These are phyloP conservation scores for Diaporthe velutina DNA, from an alignment of 2,329 filamentous ascomycete genomes.

Conservation along the genomic window DNA sequence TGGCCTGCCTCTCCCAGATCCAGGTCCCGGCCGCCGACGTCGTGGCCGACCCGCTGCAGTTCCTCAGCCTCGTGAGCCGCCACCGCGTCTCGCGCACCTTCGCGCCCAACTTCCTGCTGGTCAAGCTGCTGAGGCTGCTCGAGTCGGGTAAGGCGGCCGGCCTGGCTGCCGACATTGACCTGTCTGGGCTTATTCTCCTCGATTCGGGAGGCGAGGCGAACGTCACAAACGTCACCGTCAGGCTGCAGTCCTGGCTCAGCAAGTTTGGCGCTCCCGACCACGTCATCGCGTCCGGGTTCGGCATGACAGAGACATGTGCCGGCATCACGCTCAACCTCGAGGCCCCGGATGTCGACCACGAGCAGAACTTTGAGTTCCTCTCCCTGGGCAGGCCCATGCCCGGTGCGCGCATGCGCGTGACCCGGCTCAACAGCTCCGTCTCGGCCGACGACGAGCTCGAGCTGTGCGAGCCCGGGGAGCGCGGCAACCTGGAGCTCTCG, in stretches of 20 bases:
- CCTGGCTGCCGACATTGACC: constrained; percentile 36
- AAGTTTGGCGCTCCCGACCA: constrained; percentile 48
- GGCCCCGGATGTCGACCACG: constrained; percentile 56
- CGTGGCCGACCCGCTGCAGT: constrained; percentile 52
- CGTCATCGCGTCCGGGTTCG: constrained; percentile 57
- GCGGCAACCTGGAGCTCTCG: constrained; percentile 71
- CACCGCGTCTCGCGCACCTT: constrained; percentile 60
- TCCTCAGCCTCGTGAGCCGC: constrained; percentile 53
- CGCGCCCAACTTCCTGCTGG: constrained; percentile 55
- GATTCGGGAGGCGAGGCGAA: constrained; percentile 62
- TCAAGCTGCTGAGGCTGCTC: constrained; percentile 43
- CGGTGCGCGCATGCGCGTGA: constrained; percentile 56
- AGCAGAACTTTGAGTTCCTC: constrained; percentile 47
- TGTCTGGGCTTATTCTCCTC: constrained; percentile 50
- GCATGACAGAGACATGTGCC: constrained; percentile 67
- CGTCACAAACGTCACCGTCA: constrained; percentile 48
- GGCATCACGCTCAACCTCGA: constrained; percentile 58
- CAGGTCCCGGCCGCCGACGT: constrained; percentile 59
- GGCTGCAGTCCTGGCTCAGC: constrained; percentile 46
- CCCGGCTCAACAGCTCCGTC: constrained; percentile 21
- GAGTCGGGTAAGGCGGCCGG: constrained; percentile 27
- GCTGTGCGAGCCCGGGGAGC: constrained; percentile 43
- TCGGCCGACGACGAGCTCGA: constrained; percentile 28
- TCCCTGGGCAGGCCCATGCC: constrained; percentile 54
- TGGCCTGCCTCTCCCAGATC: constrained; percentile 56